Evolutionary conservation across 176 grass and related monocot species (phyloP), one percentile per base, ranked within the genome.

Genomic region (Secale cereale): DNA sequence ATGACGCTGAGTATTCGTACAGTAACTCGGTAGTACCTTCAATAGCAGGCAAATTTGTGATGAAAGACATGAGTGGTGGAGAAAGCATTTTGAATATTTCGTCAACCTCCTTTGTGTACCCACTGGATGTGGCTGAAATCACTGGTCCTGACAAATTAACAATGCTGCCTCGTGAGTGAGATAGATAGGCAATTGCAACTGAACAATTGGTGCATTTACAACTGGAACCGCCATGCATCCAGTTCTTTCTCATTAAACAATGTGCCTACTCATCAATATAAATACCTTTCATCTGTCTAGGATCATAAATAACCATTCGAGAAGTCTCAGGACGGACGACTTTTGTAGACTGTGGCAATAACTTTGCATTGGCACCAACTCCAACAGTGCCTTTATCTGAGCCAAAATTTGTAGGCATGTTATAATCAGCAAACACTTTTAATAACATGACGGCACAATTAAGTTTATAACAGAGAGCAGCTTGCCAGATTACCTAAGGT

Each of bases 301-400:
- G 96, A 74, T 98, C 93, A 87, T 98, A 98, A 56, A 98, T 87
- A 61, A 95, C 70, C 96, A 98, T 98, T 77, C 86, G 85, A 62
- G 96, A 95, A 87, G 64, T 90, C 87, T 98, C 96, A 37, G 96
- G 96, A 89, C 76, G 88, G 77, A 92, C 78, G 83, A 94, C 33
- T 82, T 92, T 94, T 71, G 78, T 65, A 91, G 91, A 89, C 64
- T 67, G 83, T 8, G 87, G 75, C 40, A 75, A 37, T 31, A 78
- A 74, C 72, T 85, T 90, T 25, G 64, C 68, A 73, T 85, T 94
- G 60, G 81, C 72, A 81, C 73, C 74, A 83, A 78, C 32, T 79
- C 82, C 87, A 87, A 32, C 17, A 81, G 78, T 29, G 67, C 67
- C 85, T 76, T 87, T 92, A 29, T 92, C 89, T 81, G 45, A 37